Evolutionary conservation across 805 yeast genomes (phyloP), one percentile per base, ranked within the genome.

Genomic region (Teunomyces pallodes): DNA sequence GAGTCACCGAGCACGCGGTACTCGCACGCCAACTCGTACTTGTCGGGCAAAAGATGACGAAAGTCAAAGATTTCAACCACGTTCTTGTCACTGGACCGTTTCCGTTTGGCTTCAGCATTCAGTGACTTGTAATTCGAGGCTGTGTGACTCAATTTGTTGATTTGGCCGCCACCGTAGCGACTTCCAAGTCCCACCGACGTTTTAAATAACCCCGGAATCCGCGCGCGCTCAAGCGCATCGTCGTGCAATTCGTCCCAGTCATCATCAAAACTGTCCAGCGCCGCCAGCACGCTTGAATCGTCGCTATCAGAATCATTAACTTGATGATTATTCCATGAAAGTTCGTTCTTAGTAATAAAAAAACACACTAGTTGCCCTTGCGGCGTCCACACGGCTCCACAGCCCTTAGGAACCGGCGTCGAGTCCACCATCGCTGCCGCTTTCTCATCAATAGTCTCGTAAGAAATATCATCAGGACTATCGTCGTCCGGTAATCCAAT

Each of bases 371-470:
- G 69, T 49, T 81, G 81, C 0, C 97, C 97, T 3, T 81, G 77
- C 9, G 82, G 77, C 0, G 95, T 76, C 96, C 97, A 91, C 1
- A 81, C 72, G 0, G 96, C 97, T 8, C 97, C 97, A 70, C 96
- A 91, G 8, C 90, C 94, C 60, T 88, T 90, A 0, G 97, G 97
- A 10, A 91, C 77, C 0, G 97, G 97, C 0, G 96, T 88, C 36
- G 89, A 84, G 60, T 89, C 96, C 24, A 20, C 24, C 6, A 20
- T 5, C 24, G 24, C 24, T 6, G 24, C 24, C 5, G 24, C 24
- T 20, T 20, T 20, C 24, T 63, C 53, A 42, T 57, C 47, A 20
- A 49, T 43, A 48, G 59, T 67, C 13, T 69, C 70, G 32, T 70
- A 20, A 20, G 24, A 20, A 20, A 20, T 5, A 20, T 20, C 24